Conservation (phyloP, 495 filamentous ascomycete genomes). For the Astrothelium subdiscretum region DNA sequence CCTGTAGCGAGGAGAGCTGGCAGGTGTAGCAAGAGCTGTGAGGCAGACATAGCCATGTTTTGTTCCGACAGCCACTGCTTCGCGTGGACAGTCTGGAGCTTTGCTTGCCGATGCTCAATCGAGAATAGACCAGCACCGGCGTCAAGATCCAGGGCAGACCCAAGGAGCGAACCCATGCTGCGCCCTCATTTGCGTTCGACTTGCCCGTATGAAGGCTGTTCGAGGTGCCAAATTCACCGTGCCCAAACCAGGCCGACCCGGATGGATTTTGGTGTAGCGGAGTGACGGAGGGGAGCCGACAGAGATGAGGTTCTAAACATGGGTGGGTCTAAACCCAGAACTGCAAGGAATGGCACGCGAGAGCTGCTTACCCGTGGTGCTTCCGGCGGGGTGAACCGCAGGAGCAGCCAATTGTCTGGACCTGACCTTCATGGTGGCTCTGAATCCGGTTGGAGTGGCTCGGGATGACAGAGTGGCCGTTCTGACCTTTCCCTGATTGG, state of each 20-base stretch:
- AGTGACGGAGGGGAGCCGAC: background rate
- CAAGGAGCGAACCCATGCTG: background rate
- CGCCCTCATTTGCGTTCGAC: background rate
- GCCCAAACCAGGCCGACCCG: background rate
- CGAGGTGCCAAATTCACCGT: background rate
- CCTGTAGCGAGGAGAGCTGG: background rate
- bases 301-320: constrained; percentile 2
- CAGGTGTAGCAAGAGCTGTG: background rate
- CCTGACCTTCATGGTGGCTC: background rate
- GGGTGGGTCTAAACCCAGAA: background rate
- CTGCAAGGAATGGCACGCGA: background rate
- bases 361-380: background rate
- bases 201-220: background rate
- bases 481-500: background rate
- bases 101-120: background rate
- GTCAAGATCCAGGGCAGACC: background rate
- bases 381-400: background rate
- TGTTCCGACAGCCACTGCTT: constrained; percentile 1
- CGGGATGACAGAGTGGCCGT: background rate
- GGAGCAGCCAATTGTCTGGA: background rate
- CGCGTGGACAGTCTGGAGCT: constrained; percentile 2
- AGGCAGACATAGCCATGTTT: background rate
- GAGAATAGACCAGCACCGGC: background rate
- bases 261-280: background rate
- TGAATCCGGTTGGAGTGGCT: background rate